phyloP scores from a whole-genome alignment of 257 asterid species.

The Thymus mandschuricus region DNA sequence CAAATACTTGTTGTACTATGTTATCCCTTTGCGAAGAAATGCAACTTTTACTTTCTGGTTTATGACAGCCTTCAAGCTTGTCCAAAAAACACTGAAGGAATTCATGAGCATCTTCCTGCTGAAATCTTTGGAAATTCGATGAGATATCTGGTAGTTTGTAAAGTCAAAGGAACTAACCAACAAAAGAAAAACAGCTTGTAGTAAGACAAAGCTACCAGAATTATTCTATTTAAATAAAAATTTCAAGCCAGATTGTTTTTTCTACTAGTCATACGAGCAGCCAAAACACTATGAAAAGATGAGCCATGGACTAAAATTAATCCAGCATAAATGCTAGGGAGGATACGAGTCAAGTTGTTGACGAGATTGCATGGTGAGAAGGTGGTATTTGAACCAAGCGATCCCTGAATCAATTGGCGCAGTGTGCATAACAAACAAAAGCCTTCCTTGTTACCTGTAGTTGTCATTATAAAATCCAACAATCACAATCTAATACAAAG shows the following conservation, averaged over 20 bases:
- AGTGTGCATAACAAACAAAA: conserved; percentile 64
- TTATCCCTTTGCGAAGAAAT: conserved; percentile 40
- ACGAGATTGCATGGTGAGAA: conserved; percentile 59
- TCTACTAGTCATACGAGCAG: neutral
- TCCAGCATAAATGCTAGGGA: conserved; percentile 22
- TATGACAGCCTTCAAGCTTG: conserved; percentile 57
- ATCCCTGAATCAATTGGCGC: conserved; percentile 47
- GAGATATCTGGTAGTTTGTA: conserved; percentile 63
- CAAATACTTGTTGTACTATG: conserved; percentile 72
- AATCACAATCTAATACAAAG: conserved; percentile 7
- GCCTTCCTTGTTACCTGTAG: conserved; percentile 51
- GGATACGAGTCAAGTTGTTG: conserved; percentile 85
- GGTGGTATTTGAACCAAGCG: conserved; percentile 40
- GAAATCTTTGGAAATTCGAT: conserved; percentile 56
- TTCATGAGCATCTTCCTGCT: conserved; percentile 93
- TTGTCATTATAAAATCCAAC: conserved; percentile 6
- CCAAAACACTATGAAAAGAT: neutral
- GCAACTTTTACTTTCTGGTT: conserved; percentile 25
- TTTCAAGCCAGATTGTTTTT: neutral
- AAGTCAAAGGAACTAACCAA: conserved; percentile 51
- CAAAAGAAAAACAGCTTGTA: neutral
- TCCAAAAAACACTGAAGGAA: conserved; percentile 86
- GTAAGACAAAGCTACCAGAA: neutral
- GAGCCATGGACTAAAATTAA: neutral
- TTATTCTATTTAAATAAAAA: neutral